Percentiles rank a stretch among this genome's conserved stretches.
phyloP scores from a whole-genome alignment of 2,329 filamentous ascomycete genomes.

The Ceratocystis alfenasii region DNA sequence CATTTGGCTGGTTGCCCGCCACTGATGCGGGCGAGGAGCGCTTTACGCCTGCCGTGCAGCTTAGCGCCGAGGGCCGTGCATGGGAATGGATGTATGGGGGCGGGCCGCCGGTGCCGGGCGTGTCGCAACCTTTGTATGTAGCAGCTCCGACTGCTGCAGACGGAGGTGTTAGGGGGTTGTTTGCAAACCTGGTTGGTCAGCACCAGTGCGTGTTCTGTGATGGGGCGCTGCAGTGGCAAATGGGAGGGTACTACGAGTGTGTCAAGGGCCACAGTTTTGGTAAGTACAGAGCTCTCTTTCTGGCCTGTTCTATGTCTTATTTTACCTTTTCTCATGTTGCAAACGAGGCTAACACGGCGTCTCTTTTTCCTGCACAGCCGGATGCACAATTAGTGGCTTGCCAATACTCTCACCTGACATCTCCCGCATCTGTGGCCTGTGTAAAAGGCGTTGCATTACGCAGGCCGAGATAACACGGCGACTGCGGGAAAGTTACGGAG shows the following conservation, averaged over 20 bases:
- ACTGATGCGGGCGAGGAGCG: not conserved
- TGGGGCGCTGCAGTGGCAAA: conserved; percentile 27
- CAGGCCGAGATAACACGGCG: conserved; percentile 9
- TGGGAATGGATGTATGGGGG: conserved; percentile 50
- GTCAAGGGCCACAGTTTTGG: conserved; percentile 33
- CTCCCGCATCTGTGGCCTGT: conserved; percentile 44
- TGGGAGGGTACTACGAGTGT: conserved; percentile 32
- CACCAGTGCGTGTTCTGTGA: conserved; percentile 41
- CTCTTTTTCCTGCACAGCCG: conserved; percentile 29
- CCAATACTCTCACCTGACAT: conserved; percentile 43
- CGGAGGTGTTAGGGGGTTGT: conserved; percentile 8
- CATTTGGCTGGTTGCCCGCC: conserved; percentile 28
- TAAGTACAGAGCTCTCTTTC: conserved; percentile 25
- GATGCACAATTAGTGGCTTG: conserved; percentile 42
- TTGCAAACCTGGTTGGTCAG: conserved; percentile 9
- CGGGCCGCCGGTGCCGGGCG: conserved; percentile 37
- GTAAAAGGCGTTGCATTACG: conserved; percentile 28
- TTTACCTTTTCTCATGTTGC: not conserved
- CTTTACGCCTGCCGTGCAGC: not conserved
- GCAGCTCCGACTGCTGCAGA: conserved; percentile 17
- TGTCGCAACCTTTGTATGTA: conserved; percentile 26
- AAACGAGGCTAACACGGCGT: conserved; percentile 12
- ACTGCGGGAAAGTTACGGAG: conserved; percentile 13
- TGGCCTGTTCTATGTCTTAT: not conserved
- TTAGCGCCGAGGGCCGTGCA: conserved; percentile 37